Percentiles rank a stretch among this genome's conserved stretches.
phyloP scores from a whole-genome alignment of 176 grass and related monocot species.

The Dendrocalamus sinicus region DNA sequence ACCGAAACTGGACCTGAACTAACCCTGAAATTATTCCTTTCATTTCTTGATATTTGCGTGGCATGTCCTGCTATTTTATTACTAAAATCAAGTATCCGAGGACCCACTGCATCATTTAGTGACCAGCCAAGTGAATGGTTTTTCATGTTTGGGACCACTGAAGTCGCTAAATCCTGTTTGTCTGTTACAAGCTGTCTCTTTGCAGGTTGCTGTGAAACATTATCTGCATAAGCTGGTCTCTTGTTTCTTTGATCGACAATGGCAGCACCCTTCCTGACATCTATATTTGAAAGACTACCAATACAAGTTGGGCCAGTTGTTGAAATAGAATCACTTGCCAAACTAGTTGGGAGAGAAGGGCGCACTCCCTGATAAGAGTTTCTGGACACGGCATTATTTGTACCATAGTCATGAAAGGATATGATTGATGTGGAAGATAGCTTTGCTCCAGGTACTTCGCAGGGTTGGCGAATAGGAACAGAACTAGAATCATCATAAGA shows the following conservation, averaged over 20 bases:
- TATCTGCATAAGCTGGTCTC: slow-evolving; percentile 49
- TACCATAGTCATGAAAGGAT: slow-evolving; percentile 45
- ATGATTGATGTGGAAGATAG: slow-evolving; percentile 42
- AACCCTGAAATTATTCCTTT: slow-evolving; percentile 28
- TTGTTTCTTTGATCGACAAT: slow-evolving; percentile 37
- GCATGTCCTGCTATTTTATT: slow-evolving; percentile 44
- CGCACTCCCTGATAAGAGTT: slow-evolving; percentile 35
- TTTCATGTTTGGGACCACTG: slow-evolving; percentile 21
- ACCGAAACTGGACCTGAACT: slow-evolving; percentile 12
- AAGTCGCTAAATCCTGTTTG: slow-evolving; percentile 38
- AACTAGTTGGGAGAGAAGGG: slow-evolving; percentile 44
- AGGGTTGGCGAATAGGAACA: slow-evolving; percentile 41
- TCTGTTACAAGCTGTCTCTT: slow-evolving; percentile 57
- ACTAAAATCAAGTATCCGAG: slow-evolving; percentile 55
- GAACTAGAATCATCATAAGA: slow-evolving; percentile 48
- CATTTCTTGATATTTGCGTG: slow-evolving; percentile 25
- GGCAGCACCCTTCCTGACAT: slow-evolving; percentile 45
- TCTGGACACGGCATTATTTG: slow-evolving; percentile 39
- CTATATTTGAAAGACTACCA: slow-evolving; percentile 39
- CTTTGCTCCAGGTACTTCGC: slow-evolving; percentile 32
- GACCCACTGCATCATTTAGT: slow-evolving; percentile 53
- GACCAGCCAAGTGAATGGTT: slow-evolving; percentile 54
- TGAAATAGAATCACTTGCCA: slow-evolving; percentile 43
- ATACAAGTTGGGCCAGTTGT: slow-evolving; percentile 18
- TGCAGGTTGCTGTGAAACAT: slow-evolving; percentile 45